Percentiles rank a stretch among this genome's conserved stretches.
Conservation (phyloP, 2,329 filamentous ascomycete species). For the Cytospora schulzeri region DNA sequence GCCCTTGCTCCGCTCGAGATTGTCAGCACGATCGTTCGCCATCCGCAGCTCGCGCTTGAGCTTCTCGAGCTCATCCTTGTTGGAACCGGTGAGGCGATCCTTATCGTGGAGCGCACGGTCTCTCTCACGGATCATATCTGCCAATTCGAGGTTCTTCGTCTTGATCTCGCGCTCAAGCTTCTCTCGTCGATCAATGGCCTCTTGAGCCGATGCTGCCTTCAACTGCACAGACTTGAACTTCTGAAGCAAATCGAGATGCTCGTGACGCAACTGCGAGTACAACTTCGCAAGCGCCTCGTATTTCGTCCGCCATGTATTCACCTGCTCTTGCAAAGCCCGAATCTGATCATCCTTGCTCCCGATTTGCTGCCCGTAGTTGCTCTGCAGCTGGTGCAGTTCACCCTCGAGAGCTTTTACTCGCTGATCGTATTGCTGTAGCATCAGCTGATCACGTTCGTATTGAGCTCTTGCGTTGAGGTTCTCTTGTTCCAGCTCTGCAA, state of each 20-base stretch:
- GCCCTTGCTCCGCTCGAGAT: constrained; percentile 88
- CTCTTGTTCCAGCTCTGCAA: constrained; percentile 93
- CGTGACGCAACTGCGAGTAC: constrained; percentile 92
- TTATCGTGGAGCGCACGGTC: constrained; percentile 93
- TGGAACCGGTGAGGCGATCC: constrained; percentile 81
- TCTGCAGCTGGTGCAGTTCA: constrained; percentile 80
- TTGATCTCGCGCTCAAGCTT: constrained; percentile 97
- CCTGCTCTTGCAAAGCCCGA: constrained; percentile 87
- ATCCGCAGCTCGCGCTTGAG: constrained; percentile 90
- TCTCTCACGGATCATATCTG: constrained; percentile 96
- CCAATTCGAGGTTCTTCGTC: constrained; percentile 98
- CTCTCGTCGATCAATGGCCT: constrained; percentile 92
- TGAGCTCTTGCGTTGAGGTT: constrained; percentile 93
- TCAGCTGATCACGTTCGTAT: constrained; percentile 94
- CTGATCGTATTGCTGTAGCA: constrained; percentile 95
- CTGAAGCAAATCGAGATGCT: constrained; percentile 91
- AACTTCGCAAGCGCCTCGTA: constrained; percentile 96
- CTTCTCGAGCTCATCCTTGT: constrained; percentile 93
- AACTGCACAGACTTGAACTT: constrained; percentile 96
- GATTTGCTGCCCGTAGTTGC: constrained; percentile 82
- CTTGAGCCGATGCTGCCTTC: constrained; percentile 94
- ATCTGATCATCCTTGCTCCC: constrained; percentile 94
- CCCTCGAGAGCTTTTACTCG: constrained; percentile 90
- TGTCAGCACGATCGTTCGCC: constrained; percentile 88
- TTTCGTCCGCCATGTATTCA: constrained; percentile 96